These are phyloP conservation scores for Gynostemma pentaphyllum DNA, from an alignment of 306 rosid species.

Conservation along the genomic window DNA sequence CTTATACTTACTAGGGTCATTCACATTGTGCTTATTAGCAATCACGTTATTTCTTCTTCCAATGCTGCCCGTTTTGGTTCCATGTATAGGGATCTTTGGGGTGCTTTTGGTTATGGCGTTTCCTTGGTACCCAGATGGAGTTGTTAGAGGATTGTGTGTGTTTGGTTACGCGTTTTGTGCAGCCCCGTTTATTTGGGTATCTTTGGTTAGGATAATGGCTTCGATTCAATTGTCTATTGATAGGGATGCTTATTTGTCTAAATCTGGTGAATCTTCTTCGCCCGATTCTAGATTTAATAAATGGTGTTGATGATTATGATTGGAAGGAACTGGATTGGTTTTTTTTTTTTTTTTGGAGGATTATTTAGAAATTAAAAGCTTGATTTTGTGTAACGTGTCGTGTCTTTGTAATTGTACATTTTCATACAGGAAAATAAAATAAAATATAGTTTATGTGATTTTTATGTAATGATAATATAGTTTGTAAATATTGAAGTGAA, in stretches of 20 bases:
- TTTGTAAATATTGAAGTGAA: too few species aligned
- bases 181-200: conserved; percentile 59
- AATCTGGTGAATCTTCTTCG: conserved; percentile 43
- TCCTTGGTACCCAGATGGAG: conserved; percentile 69
- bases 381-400: not conserved
- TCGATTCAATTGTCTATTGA: conserved; percentile 59
- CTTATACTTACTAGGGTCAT: conserved; percentile 50
- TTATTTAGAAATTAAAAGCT: not conserved
- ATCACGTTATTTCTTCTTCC: conserved; percentile 54
- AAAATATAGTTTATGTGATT: not conserved
- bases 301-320: conserved; percentile 28
- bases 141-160: conserved; percentile 54
- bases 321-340: not conserved
- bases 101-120: conserved; percentile 61
- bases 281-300: conserved; percentile 46
- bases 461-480: too few species aligned
- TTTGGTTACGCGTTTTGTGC: conserved; percentile 58
- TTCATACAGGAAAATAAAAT: not conserved
- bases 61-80: conserved; percentile 42
- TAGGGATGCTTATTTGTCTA: conserved; percentile 50
- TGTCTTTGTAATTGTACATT: not conserved
- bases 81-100: conserved; percentile 45
- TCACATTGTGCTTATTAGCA: conserved; percentile 47
- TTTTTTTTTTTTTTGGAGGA: not conserved
- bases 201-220: conserved; percentile 31